A percentile compares a stretch with the other conserved stretches of the same genome.
Conservation (phyloP, 2,329 filamentous ascomycete genomes). For the Corinectria fuckeliana region DNA sequence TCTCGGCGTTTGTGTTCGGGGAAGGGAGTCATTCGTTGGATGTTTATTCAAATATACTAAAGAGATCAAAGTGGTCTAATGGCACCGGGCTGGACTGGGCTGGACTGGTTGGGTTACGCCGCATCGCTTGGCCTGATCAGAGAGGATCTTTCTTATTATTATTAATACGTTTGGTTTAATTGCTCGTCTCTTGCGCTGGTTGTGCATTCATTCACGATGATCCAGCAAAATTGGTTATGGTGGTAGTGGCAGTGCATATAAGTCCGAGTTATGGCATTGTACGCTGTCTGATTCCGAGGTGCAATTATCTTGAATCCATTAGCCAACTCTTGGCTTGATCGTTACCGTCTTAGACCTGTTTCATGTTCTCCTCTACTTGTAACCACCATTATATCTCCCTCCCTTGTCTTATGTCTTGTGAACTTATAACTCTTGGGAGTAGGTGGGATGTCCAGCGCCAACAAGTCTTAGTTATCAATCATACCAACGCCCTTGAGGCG, state of each 20-base stretch:
- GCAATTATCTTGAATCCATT: neutral
- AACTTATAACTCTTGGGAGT: neutral
- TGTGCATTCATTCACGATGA: conserved; percentile 2
- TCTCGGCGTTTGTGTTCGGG: conserved; percentile 33
- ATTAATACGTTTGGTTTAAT: conserved; percentile 12
- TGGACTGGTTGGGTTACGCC: conserved; percentile 15
- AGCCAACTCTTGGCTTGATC: neutral
- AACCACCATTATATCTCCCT: neutral
- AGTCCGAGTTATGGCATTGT: neutral
- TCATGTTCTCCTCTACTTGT: conserved; percentile 16
- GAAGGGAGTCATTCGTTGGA: conserved; percentile 35
- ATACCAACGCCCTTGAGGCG: conserved; percentile 68
- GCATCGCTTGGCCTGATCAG: conserved; percentile 12
- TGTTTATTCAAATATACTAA: conserved; percentile 29
- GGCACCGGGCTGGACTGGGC: conserved; percentile 23
- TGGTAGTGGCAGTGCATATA: conserved; percentile 2
- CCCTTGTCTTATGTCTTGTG: neutral
- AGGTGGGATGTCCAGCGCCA: neutral
- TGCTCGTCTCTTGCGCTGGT: neutral
- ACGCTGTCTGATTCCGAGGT: neutral
- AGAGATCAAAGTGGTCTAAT: conserved; percentile 31
- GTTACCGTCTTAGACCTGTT: neutral
- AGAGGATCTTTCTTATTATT: conserved; percentile 7
- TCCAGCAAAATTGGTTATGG: neutral
- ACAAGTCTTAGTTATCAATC: conserved; percentile 45